A percentile compares a stretch with the other conserved stretches of the same genome.
Evolutionary conservation across 768 basidiomycete species (phyloP).

Genomic region (Cyclocybe cylindracea): DNA sequence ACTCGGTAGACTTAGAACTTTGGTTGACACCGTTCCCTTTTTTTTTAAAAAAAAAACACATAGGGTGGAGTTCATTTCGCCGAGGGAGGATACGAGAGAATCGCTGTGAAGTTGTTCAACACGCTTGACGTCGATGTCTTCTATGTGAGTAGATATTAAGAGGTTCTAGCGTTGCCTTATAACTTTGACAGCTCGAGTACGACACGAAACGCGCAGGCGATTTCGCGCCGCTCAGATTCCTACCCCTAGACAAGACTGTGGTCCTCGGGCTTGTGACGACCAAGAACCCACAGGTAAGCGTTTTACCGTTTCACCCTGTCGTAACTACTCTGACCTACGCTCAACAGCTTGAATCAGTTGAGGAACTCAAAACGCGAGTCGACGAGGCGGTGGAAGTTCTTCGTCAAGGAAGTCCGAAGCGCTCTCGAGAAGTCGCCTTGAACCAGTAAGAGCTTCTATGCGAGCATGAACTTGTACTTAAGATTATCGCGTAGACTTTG

Average conservation of each 20-base stretch:
- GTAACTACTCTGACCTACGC: not conserved
- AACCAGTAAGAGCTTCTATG: slow-evolving; percentile 42
- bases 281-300: slow-evolving; percentile 42
- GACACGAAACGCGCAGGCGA: slow-evolving; percentile 65
- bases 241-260: slow-evolving; percentile 48
- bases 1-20: slow-evolving; percentile 16
- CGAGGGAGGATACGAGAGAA: slow-evolving; percentile 60
- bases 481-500: slow-evolving; percentile 37
- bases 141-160: slow-evolving; percentile 34
- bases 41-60: not conserved
- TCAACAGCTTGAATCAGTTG: slow-evolving; percentile 47
- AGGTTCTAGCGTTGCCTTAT: too few species aligned
- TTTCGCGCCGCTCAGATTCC: slow-evolving; percentile 53
- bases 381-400: slow-evolving; percentile 54
- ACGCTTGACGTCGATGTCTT: slow-evolving; percentile 58
- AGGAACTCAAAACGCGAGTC: slow-evolving; percentile 50
- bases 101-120: slow-evolving; percentile 57
- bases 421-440: slow-evolving; percentile 50
- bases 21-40: slow-evolving; percentile 19
- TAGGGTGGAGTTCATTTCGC: slow-evolving; percentile 52
- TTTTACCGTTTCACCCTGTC: not conserved
- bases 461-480: slow-evolving; percentile 1
- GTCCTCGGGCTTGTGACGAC: slow-evolving; percentile 54
- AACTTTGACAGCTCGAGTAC: slow-evolving; percentile 53
- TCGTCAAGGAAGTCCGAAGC: slow-evolving; percentile 39